Percentiles rank a stretch among this genome's conserved stretches.
Conservation (phyloP, 257 asterid genomes). For the Eustoma russellianum region DNA sequence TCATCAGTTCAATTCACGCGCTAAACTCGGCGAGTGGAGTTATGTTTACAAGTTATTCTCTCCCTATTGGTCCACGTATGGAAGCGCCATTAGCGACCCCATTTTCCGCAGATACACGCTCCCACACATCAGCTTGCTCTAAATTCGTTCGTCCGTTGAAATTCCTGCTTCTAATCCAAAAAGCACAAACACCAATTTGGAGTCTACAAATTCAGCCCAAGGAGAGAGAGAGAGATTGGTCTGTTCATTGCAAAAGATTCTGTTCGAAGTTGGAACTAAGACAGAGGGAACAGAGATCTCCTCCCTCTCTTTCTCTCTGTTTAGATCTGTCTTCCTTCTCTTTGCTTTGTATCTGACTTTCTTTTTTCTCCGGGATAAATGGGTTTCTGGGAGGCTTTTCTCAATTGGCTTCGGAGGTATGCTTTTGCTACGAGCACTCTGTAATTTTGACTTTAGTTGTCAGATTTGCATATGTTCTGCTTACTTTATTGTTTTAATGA, state of each 20-base stretch:
- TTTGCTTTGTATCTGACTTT: constrained; percentile 10
- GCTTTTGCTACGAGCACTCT: not conserved
- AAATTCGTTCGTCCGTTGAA: not conserved
- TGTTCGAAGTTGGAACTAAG: not conserved
- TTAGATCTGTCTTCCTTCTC: not conserved
- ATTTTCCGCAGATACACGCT: not conserved
- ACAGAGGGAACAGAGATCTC: constrained; percentile 18
- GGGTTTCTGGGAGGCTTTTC: constrained; percentile 98
- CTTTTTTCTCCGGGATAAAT: constrained; percentile 34
- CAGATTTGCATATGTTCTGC: not conserved
- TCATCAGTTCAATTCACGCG: constrained; percentile 1
- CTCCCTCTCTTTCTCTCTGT: constrained; percentile 1
- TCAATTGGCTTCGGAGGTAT: constrained; percentile 97
- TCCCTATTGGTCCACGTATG: constrained; percentile 3
- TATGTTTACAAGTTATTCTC: not conserved
- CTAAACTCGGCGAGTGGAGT: not conserved
- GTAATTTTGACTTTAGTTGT: not conserved
- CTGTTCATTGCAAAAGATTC: not conserved
- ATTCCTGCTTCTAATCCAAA: not conserved
- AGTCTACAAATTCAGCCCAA: too few species aligned
- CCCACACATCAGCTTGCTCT: too few species aligned
- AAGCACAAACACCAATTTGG: not conserved
- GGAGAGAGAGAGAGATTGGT: not conserved
- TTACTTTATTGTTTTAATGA: not conserved
- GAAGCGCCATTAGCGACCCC: constrained; percentile 4